A percentile compares a stretch with the other conserved stretches of the same genome.
phyloP scores from a whole-genome alignment of 331 rosid species.

The Acacia concinna region DNA sequence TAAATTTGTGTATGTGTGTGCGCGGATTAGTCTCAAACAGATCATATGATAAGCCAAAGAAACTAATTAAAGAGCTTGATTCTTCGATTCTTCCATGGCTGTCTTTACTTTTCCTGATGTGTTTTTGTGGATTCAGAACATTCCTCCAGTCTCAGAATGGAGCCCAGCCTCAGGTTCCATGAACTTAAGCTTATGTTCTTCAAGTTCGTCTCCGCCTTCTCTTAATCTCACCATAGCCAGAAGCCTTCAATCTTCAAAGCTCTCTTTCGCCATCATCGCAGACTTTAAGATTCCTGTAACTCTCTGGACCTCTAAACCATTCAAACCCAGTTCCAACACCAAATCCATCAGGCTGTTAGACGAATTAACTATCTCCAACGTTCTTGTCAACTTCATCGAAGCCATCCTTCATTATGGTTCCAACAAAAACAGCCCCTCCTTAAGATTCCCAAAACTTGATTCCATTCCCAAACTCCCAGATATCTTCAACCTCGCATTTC shows the following conservation, averaged over 20 bases:
- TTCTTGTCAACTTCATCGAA: constrained; percentile 60
- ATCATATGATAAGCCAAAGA: neutral
- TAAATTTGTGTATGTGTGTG: neutral
- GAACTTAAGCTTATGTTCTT: constrained; percentile 50
- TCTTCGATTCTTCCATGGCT: constrained; percentile 40
- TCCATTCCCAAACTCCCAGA: constrained; percentile 45
- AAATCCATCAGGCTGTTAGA: constrained; percentile 36
- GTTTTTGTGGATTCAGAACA: constrained; percentile 74
- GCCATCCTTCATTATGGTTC: constrained; percentile 77
- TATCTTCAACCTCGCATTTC: constrained; percentile 66
- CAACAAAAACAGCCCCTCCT: constrained; percentile 40
- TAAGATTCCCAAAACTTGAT: constrained; percentile 54
- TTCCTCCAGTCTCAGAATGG: constrained; percentile 77
- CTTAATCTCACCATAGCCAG: constrained; percentile 60
- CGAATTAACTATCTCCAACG: constrained; percentile 49
- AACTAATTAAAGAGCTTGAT: neutral
- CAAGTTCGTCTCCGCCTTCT: constrained; percentile 63
- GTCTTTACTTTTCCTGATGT: constrained; percentile 51
- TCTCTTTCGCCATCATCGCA: constrained; percentile 56
- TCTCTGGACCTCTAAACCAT: constrained; percentile 80
- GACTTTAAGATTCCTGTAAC: constrained; percentile 63
- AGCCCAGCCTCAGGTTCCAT: constrained; percentile 48
- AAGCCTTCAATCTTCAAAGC: constrained; percentile 41
- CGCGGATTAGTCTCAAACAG: neutral
- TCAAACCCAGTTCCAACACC: constrained; percentile 38